These are phyloP conservation scores for Nemania sp. DNA, from an alignment of 2,329 filamentous ascomycete genomes.

Conservation along the genomic window DNA sequence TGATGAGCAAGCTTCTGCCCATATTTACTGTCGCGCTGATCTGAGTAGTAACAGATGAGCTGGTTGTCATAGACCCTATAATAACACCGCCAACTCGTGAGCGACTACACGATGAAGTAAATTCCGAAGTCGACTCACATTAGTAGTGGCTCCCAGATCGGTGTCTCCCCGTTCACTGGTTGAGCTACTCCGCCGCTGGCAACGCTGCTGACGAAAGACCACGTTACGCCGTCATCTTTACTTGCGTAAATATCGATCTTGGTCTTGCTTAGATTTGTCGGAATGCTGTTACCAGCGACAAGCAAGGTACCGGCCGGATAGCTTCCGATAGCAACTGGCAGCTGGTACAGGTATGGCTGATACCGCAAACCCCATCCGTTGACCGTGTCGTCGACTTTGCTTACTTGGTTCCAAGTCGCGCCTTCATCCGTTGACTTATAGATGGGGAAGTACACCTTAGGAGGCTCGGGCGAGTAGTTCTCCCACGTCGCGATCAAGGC, in stretches of 20 bases:
- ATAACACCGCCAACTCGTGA: neutral
- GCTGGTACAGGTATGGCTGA: constrained; percentile 67
- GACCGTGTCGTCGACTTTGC: constrained; percentile 62
- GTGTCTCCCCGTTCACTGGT: constrained; percentile 59
- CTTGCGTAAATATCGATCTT: constrained; percentile 71
- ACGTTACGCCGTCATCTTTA: constrained; percentile 60
- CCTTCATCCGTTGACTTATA: constrained; percentile 55
- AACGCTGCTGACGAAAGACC: constrained; percentile 67
- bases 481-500: constrained; percentile 56
- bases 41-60: constrained; percentile 69
- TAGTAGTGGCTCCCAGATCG: constrained; percentile 73
- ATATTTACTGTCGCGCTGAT: constrained; percentile 63
- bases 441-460: constrained; percentile 57
- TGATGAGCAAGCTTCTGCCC: constrained; percentile 71
- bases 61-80: constrained; percentile 56
- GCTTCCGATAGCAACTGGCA: constrained; percentile 58
- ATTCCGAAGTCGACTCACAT: constrained; percentile 38
- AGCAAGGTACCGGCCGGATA: constrained; percentile 66
- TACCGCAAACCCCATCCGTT: constrained; percentile 68
- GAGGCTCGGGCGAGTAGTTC: constrained; percentile 58
- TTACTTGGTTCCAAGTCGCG: constrained; percentile 64
- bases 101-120: no score
- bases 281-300: constrained; percentile 61
- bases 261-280: constrained; percentile 60
- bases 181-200: constrained; percentile 62